Percentiles rank a stretch among this genome's conserved stretches.
Conservation (phyloP, 169 alveolate genomes). For the Babesia ovata region DNA sequence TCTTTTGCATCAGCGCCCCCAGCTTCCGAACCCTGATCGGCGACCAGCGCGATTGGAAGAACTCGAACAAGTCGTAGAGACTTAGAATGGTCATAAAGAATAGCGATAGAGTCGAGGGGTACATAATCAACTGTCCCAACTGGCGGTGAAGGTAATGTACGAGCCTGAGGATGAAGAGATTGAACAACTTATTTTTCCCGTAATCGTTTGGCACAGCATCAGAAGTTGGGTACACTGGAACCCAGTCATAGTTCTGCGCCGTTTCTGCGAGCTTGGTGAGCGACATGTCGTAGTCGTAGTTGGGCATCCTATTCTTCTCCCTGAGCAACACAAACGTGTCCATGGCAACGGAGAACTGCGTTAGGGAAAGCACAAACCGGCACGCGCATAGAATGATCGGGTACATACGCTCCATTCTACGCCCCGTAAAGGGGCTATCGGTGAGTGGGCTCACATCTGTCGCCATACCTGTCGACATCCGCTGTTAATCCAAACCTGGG, state of each 20-base stretch:
- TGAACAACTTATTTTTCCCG: slow-evolving; percentile 37
- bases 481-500: no score
- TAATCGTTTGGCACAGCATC: background rate
- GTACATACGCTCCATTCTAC: background rate
- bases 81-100: slow-evolving; percentile 15
- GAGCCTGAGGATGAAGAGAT: slow-evolving; percentile 39
- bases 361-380: slow-evolving; percentile 37
- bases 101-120: slow-evolving; percentile 17
- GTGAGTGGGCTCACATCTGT: no score
- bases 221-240: slow-evolving; percentile 5
- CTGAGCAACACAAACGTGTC: slow-evolving; percentile 27
- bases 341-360: slow-evolving; percentile 48
- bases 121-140: slow-evolving; percentile 13
- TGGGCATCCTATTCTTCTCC: slow-evolving; percentile 8
- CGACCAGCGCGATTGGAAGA: slow-evolving; percentile 8
- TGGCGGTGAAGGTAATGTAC: slow-evolving; percentile 32
- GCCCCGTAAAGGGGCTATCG: background rate
- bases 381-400: slow-evolving; percentile 25
- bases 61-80: slow-evolving; percentile 26
- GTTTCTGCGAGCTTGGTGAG: slow-evolving; percentile 15
- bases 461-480: no score
- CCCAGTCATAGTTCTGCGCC: slow-evolving; percentile 33
- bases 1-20: slow-evolving; percentile 3
- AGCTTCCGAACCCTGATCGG: background rate
- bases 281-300: slow-evolving; percentile 18